A percentile compares a stretch with the other conserved stretches of the same genome.
Conservation (phyloP, 1,139 yeast genomes). For the Hyphopichia pseudoburtonii region DNA sequence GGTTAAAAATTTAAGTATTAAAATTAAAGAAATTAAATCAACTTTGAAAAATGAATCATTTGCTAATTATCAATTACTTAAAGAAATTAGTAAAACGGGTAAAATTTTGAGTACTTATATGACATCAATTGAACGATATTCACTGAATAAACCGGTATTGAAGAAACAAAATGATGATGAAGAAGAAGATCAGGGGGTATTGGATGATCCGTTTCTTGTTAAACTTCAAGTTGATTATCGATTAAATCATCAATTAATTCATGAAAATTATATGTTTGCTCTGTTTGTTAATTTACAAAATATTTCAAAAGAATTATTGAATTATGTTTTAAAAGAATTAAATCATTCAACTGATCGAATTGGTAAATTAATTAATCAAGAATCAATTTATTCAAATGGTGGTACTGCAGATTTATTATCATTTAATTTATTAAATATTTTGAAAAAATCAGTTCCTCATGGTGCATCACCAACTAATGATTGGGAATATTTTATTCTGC, state of each 20-base stretch:
- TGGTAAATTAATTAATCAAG: conserved; percentile 27
- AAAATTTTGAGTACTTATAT: conserved; percentile 31
- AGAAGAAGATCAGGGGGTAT: conserved; percentile 26
- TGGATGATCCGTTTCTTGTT: conserved; percentile 46
- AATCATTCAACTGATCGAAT: conserved; percentile 32
- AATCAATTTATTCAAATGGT: conserved; percentile 16
- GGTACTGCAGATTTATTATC: conserved; percentile 10
- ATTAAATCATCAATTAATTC: conserved; percentile 41
- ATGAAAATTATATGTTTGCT: conserved; percentile 47
- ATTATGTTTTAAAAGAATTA: conserved; percentile 41
- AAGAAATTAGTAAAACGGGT: conserved; percentile 44
- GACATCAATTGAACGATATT: conserved; percentile 35
- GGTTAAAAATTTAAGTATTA: conserved; percentile 35
- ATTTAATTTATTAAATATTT: conserved; percentile 13
- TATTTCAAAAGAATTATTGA: conserved; percentile 40
- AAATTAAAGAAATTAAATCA: conserved; percentile 45
- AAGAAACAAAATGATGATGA: conserved; percentile 17
- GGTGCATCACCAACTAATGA: conserved; percentile 22
- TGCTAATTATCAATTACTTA: conserved; percentile 35
- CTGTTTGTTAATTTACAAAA: conserved; percentile 45
- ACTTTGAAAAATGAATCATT: conserved; percentile 45
- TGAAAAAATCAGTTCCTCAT: conserved; percentile 19
- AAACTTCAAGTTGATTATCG: conserved; percentile 43
- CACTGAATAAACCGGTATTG: conserved; percentile 26
- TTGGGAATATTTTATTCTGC: conserved; percentile 42